These are phyloP conservation scores for Cercospora zeina DNA, from an alignment of 2,329 filamentous ascomycete species.

Conservation along the genomic window DNA sequence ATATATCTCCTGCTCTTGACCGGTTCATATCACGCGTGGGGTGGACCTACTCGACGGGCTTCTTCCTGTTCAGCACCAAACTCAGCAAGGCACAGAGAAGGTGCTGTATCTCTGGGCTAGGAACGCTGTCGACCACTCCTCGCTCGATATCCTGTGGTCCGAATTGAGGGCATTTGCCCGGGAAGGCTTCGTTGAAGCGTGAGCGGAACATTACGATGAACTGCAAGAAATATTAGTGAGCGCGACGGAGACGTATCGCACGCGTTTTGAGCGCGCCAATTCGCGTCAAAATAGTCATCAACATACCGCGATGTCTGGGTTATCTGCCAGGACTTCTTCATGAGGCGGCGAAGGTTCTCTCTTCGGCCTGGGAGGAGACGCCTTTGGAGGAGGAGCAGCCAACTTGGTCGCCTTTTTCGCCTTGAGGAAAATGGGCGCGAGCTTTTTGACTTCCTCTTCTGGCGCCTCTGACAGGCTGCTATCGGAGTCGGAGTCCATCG, in stretches of 20 bases:
- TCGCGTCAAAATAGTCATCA: constrained; percentile 30
- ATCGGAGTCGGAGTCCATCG: constrained; percentile 55
- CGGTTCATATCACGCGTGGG: constrained; percentile 14
- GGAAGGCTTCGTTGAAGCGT: constrained; percentile 86
- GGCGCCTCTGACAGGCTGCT: constrained; percentile 61
- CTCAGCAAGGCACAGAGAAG: constrained; percentile 87
- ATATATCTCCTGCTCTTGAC: neutral
- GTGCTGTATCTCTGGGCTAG: constrained; percentile 81
- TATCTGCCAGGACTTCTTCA: constrained; percentile 86
- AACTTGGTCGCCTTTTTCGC: constrained; percentile 45
- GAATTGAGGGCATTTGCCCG: constrained; percentile 82
- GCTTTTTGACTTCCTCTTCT: constrained; percentile 55
- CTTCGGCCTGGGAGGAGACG: constrained; percentile 54
- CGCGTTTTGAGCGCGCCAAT: constrained; percentile 38
- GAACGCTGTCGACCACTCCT: constrained; percentile 74
- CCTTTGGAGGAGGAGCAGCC: constrained; percentile 49
- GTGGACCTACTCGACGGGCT: constrained; percentile 87
- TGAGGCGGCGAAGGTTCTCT: constrained; percentile 85
- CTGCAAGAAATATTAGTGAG: constrained; percentile 57
- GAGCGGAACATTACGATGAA: constrained; percentile 98
- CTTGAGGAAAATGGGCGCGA: constrained; percentile 42
- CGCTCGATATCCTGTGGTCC: constrained; percentile 93
- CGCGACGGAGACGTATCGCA: constrained; percentile 28
- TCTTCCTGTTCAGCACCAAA: constrained; percentile 92
- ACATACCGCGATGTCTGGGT: constrained; percentile 88